Percentiles rank a stretch among this genome's conserved stretches.
Evolutionary conservation across 202 grass and related monocot species (phyloP).

Genomic region (Panicum virgatum): DNA sequence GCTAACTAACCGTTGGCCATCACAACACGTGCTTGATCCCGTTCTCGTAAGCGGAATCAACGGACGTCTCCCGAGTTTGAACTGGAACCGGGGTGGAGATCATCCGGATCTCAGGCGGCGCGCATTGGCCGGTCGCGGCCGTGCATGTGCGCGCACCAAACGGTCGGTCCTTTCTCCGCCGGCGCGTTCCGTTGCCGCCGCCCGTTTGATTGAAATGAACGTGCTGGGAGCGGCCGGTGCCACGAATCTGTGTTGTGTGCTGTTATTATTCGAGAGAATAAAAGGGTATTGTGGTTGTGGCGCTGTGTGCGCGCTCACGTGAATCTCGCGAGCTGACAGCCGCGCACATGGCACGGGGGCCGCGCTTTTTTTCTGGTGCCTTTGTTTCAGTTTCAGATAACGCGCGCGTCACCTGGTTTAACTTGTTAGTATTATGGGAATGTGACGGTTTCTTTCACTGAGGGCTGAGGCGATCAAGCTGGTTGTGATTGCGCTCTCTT

Average conservation of each 20-base stretch:
- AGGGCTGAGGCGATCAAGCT: neutral
- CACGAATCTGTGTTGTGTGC: neutral
- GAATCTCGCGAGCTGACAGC: neutral
- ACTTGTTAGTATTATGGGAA: neutral
- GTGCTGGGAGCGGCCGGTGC: neutral
- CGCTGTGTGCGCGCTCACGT: neutral
- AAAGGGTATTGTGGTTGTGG: neutral
- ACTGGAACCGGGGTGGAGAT: neutral
- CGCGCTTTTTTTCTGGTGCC: no score
- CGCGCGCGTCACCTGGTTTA: neutral
- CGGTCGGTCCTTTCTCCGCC: neutral
- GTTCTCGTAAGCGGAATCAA: no score
- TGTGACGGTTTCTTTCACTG: neutral
- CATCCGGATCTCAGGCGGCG: neutral
- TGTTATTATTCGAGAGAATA: neutral
- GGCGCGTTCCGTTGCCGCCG: neutral
- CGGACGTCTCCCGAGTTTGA: no score
- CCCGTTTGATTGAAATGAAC: neutral
- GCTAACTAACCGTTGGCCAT: neutral
- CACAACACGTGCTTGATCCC: neutral
- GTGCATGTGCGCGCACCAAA: neutral
- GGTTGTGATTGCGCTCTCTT: neutral
- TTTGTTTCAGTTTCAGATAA: neutral
- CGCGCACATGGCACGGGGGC: neutral
- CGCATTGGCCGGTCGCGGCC: constrained; percentile 1